These are phyloP conservation scores for Talaromyces sp. DNA, from an alignment of 2,329 filamentous ascomycete species.

Conservation along the genomic window DNA sequence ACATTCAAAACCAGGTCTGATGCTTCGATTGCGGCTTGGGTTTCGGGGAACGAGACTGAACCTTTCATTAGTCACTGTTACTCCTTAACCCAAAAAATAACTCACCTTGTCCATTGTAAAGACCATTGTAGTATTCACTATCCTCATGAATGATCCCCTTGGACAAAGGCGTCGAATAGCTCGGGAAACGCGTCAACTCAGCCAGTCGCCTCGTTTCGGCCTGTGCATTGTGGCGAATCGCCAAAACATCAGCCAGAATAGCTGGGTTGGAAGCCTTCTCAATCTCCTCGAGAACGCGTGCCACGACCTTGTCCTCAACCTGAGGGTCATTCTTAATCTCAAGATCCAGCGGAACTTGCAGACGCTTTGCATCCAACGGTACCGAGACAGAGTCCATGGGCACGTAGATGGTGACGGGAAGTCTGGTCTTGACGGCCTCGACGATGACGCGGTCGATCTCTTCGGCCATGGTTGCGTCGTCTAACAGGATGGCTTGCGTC, in stretches of 20 bases:
- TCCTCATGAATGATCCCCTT: conserved; percentile 75
- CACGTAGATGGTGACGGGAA: conserved; percentile 6
- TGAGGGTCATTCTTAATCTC: conserved; percentile 61
- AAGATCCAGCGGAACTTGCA: conserved; percentile 64
- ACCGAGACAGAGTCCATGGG: conserved; percentile 3
- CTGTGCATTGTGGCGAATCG: conserved; percentile 67
- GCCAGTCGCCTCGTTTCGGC: conserved; percentile 67
- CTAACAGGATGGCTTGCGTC: conserved; percentile 15
- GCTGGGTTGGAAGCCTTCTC: conserved; percentile 67
- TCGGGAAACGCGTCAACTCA: conserved; percentile 66
- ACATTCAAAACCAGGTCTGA: conserved; percentile 46
- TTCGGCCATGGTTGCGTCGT: conserved; percentile 13
- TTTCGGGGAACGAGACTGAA: conserved; percentile 13
- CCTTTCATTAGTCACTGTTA: neutral
- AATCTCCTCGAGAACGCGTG: conserved; percentile 67
- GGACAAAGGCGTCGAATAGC: conserved; percentile 80
- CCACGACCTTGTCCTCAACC: conserved; percentile 71
- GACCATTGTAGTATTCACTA: conserved; percentile 67
- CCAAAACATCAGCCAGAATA: conserved; percentile 74
- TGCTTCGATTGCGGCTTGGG: conserved; percentile 34
- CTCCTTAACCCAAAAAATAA: neutral
- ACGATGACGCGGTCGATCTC: conserved; percentile 24
- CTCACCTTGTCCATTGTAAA: conserved; percentile 62
- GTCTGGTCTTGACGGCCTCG: conserved; percentile 16
- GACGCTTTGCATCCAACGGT: conserved; percentile 38